phyloP scores from a whole-genome alignment of 2,329 filamentous ascomycete species.

The Fusarium xyrophilum region DNA sequence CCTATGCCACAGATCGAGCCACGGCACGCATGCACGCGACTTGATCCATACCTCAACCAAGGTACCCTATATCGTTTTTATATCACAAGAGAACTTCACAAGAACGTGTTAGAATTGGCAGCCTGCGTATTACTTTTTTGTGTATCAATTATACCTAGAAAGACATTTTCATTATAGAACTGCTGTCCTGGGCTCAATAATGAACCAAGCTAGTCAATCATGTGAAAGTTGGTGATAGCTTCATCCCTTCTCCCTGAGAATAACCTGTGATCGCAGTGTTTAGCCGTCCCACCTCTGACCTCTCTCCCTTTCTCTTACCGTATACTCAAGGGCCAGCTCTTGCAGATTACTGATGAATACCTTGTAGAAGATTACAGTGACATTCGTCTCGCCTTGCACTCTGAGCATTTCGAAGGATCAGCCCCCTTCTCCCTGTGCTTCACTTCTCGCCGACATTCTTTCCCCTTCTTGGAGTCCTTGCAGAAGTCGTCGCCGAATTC shows the following conservation, averaged over 20 bases:
- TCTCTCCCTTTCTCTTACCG: fast-evolving
- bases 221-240: neutral
- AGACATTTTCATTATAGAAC: neutral
- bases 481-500: neutral
- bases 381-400: neutral
- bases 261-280: fast-evolving
- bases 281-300: fast-evolving
- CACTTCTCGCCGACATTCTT: neutral
- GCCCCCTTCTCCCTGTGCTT: neutral
- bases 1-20: slow-evolving; percentile 7
- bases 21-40: neutral
- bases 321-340: fast-evolving
- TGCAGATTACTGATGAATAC: neutral
- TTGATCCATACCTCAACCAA: neutral
- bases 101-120: fast-evolving
- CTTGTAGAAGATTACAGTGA: neutral
- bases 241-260: fast-evolving
- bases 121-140: no score
- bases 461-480: neutral
- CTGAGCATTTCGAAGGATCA: neutral
- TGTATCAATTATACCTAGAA: neutral
- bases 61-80: slow-evolving; percentile 14
- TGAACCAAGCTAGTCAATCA: no score
- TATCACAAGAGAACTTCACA: neutral
- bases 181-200: no score